These are phyloP conservation scores for Paramecium sonneborni DNA, from an alignment of 73 alveolate species.

Conservation along the genomic window DNA sequence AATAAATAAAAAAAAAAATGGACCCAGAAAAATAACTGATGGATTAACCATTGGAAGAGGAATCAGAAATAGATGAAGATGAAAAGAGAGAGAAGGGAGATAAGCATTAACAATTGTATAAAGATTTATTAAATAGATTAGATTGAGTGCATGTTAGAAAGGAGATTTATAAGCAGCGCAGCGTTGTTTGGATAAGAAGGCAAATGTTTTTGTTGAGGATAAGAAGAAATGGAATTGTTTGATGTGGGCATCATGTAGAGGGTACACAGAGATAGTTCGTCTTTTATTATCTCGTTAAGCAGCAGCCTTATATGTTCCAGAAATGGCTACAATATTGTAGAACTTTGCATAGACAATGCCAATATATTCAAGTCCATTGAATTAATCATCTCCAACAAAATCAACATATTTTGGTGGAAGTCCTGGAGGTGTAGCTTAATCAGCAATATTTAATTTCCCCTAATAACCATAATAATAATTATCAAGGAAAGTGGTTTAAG, in stretches of 20 bases:
- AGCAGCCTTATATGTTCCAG: conserved; percentile 27
- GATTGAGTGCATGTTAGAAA: conserved; percentile 39
- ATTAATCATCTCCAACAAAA: background rate
- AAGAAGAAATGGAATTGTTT: conserved; percentile 65
- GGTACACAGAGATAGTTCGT: conserved; percentile 58
- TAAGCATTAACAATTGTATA: conserved; percentile 32
- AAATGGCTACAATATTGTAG: background rate
- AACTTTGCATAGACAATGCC: conserved; percentile 47
- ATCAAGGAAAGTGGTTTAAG: conserved; percentile 40
- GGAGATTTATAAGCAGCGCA: conserved; percentile 24
- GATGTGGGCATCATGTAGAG: conserved; percentile 70
- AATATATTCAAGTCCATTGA: conserved; percentile 5
- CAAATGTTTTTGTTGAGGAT: conserved; percentile 51
- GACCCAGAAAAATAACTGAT: conserved; percentile 50
- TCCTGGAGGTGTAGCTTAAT: conserved; percentile 23
- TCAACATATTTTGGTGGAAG: background rate
- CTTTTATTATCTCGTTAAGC: conserved; percentile 41
- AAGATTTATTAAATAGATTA: background rate
- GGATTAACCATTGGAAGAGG: conserved; percentile 47
- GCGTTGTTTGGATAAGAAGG: background rate
- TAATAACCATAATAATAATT: conserved; percentile 4
- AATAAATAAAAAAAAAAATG: background rate
- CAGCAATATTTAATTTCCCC: background rate
- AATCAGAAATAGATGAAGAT: conserved; percentile 33
- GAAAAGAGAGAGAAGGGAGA: conserved; percentile 41